Percentiles rank a stretch among this genome's conserved stretches.
Conservation (phyloP, 257 asterid species). For the Orobanche coerulescens region DNA sequence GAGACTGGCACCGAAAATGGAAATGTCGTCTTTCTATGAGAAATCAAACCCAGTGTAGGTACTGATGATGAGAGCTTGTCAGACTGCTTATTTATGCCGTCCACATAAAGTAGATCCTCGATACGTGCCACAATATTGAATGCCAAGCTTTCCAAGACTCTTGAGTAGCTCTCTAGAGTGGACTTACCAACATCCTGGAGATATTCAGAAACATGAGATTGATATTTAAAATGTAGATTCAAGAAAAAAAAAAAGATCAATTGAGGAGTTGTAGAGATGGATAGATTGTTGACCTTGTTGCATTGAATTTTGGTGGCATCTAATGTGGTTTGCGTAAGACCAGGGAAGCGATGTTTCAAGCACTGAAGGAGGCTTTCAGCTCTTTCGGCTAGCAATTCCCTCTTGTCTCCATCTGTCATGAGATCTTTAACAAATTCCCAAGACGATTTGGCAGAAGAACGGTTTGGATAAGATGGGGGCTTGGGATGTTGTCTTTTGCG, state of each 20-base stretch:
- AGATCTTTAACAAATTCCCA: slow-evolving; percentile 79
- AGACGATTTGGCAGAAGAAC: slow-evolving; percentile 58
- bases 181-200: slow-evolving; percentile 9
- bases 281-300: slow-evolving; percentile 45
- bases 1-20: slow-evolving; percentile 49
- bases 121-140: too few relatives aligned
- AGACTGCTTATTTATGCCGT: slow-evolving; percentile 43
- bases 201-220: not conserved
- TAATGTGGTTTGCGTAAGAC: slow-evolving; percentile 73
- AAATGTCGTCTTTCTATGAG: slow-evolving; percentile 43
- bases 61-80: slow-evolving; percentile 37
- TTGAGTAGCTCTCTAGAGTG: too few relatives aligned
- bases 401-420: slow-evolving; percentile 51
- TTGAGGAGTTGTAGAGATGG: not conserved
- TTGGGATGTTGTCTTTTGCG: slow-evolving; percentile 40
- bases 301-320: slow-evolving; percentile 73
- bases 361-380: slow-evolving; percentile 66
- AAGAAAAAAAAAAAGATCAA: not conserved
- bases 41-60: slow-evolving; percentile 33
- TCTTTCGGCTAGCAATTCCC: slow-evolving; percentile 50
- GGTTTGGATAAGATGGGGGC: slow-evolving; percentile 22
- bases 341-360: slow-evolving; percentile 64
- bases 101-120: too few relatives aligned
- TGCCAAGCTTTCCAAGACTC: too few relatives aligned
- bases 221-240: not conserved